phyloP scores from a whole-genome alignment of 345 rosid species.

The Syzygium jambos region DNA sequence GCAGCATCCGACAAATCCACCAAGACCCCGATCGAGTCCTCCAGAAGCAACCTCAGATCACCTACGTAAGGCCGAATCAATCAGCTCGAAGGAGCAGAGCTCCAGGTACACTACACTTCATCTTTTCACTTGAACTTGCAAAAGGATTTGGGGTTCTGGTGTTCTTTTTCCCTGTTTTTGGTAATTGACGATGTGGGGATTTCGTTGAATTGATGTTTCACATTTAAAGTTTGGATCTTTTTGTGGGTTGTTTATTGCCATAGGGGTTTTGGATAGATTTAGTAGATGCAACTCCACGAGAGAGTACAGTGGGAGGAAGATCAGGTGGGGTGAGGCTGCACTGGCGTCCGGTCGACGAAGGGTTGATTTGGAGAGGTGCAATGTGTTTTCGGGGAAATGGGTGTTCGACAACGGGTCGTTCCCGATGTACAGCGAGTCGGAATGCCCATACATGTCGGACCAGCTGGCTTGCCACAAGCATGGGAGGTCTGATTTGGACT shows the following conservation, averaged over 20 bases:
- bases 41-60: slow-evolving; percentile 9
- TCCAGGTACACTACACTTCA: slow-evolving; percentile 22
- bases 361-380: slow-evolving; percentile 41
- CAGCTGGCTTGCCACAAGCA: slow-evolving; percentile 94
- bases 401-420: slow-evolving; percentile 62
- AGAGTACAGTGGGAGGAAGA: slow-evolving; percentile 58
- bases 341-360: slow-evolving; percentile 17
- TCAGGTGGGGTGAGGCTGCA: slow-evolving; percentile 34
- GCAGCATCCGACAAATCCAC: slow-evolving; percentile 47
- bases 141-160: background rate
- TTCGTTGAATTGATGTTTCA: background rate
- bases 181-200: background rate
- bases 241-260: background rate
- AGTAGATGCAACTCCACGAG: slow-evolving; percentile 62
- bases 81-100: slow-evolving; percentile 1
- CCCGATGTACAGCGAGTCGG: slow-evolving; percentile 76
- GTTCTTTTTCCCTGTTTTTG: background rate
- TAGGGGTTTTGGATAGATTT: slow-evolving; percentile 82
- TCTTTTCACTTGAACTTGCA: background rate
- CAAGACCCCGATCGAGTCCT: slow-evolving; percentile 16
- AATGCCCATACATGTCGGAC: slow-evolving; percentile 96
- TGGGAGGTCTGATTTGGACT: slow-evolving; percentile 76
- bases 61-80: slow-evolving; percentile 54
- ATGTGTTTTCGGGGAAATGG: slow-evolving; percentile 87
- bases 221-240: background rate